Conservation (phyloP, 345 rosid species). For the Hibiscus tridactylites region DNA sequence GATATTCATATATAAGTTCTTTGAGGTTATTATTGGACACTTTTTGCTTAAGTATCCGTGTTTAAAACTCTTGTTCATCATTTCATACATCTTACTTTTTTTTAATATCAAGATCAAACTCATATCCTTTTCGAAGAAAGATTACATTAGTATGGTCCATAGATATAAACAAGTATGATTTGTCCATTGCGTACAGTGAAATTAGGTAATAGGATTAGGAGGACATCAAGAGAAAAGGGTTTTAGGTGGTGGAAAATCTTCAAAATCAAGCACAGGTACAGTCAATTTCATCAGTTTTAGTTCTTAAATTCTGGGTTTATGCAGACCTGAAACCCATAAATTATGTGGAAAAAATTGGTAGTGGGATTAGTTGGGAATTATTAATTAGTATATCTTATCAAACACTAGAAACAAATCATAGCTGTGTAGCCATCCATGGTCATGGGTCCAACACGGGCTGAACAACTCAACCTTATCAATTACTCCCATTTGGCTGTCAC, state of each 20-base stretch:
- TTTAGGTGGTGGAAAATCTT: no score
- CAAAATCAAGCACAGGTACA: not conserved
- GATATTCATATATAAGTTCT: no score
- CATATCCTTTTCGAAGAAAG: no score
- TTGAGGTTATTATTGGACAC: no score
- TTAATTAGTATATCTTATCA: not conserved
- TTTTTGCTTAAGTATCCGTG: no score
- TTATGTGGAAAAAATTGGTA: not conserved
- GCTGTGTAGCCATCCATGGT: not conserved
- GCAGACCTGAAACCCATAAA: not conserved
- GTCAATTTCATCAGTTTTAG: not conserved
- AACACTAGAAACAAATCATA: not conserved
- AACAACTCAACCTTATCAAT: slow-evolving; percentile 7
- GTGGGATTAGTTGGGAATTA: not conserved
- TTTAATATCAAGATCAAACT: not conserved
- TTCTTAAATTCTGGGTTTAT: not conserved
- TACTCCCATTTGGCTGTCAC: not conserved
- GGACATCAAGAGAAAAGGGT: not conserved
- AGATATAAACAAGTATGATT: no score
- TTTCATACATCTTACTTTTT: not conserved
- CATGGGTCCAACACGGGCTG: slow-evolving; percentile 1
- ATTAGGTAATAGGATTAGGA: not conserved
- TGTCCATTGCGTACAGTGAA: not conserved
- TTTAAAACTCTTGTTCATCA: no score
- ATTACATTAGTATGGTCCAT: not conserved